Evolutionary conservation across 306 rosid species (phyloP), one percentile per base, ranked within the genome.

Genomic region (Hippophae rhamnoides): DNA sequence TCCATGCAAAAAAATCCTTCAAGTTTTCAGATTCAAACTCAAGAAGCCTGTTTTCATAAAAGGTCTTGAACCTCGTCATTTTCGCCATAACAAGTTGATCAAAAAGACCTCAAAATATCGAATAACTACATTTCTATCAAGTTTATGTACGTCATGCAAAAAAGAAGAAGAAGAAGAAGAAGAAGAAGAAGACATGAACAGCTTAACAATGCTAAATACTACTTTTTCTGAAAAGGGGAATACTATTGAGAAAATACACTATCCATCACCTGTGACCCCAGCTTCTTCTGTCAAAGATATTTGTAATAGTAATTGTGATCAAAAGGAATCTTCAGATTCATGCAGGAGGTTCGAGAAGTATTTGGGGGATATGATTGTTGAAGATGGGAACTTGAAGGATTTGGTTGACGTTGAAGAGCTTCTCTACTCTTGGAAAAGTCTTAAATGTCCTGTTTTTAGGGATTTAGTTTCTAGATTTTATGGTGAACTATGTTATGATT

Each of bases 341-440:
- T 92, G 99, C 76, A 69, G 84, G 79, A 85, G 96, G 51, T 92
- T 92, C 31, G 96, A 88, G 90, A 88, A 82, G 62, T 84, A 92
- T 65, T 66, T 88, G 80, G 83, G 69, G 74, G 88, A 88, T 69
- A 84, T 92, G 99, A 78, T 92, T n/a, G 82, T 84, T 55, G 93
- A 82, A 79, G 96, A 92, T 73, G 88, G 96, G 74, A 84, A 83
- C 60, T 66, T 87, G 3, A 70, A 27, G 68, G 96, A 85, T 51
- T 82, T 87, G 81, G 76, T 68, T 69, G 96, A 88, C 26, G 89
- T 88, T 57, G 96, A 92, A 71, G 96, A 87, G 72, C 88, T 88
- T 80, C 78, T 92, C 45, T 71, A 75, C 9, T 88, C 88, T 69
- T 87, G 96, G 99, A 88, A 74, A 71, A 92, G 77, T 26, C 87